Evolutionary conservation across 371 early-diverging fungal genomes (phyloP), one percentile per base, ranked within the genome.

Genomic region (Zychaea mexicana): DNA sequence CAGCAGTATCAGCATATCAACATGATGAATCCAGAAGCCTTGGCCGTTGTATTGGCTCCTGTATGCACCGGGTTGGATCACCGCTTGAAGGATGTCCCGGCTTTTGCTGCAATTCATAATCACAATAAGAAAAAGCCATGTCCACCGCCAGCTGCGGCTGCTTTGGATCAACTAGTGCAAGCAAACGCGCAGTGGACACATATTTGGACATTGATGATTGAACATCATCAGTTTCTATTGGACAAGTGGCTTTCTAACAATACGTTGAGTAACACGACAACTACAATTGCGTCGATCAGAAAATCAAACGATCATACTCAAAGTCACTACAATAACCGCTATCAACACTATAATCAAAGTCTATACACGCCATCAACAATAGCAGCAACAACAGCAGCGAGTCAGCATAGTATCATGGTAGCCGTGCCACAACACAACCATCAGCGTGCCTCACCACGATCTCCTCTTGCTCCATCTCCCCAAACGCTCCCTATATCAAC

Each of bases 1-100:
- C 76, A 75, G 32, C 65, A 64, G 22, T 62, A 71, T 32, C 54
- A 69, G 15, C 61, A 72, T 42, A 38, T 67, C 39, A 75, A 75
- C 36, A 65, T 69, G 57, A 75, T 75, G 76, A 75, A 64, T 42
- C 63, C 72, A 3, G 76, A 75, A 56, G 76, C 76, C 3, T 59
- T 75, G 24, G 76, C 76, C 4, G 65, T 75, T 30, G 72, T 75
- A 3, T 62, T 75, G 15, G 72, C 72, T 3, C 76, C 76, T 3
- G 76, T 75, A 3, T 72, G 70, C 54, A 75, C 70, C 4, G 76
- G 76, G 2, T 62, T 81, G 21, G 78, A 78, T 28, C 70, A 71
- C 15, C 68, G 71, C 22, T 47, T 76, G 19, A 70, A 69, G 58
- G 65, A 68, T 1, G 64, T 71, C 5, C 70, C 73, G 49, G 9